Evolutionary conservation across 176 grass and related monocot genomes (phyloP).

Genomic region (Aegilops sharonensis): DNA sequence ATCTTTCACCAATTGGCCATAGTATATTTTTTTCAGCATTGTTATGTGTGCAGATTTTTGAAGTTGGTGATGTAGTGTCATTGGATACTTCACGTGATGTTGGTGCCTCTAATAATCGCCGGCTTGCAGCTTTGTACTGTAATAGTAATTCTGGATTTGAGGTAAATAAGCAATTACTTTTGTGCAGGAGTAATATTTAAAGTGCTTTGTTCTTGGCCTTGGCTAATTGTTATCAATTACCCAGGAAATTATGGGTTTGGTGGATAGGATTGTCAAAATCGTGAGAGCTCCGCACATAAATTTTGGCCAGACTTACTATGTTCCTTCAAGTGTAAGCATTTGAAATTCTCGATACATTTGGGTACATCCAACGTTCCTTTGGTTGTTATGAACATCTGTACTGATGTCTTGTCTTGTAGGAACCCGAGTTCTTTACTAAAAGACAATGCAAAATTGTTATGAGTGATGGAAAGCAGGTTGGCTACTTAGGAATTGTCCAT

Average conservation of each 20-base stretch:
- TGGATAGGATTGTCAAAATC: slow-evolving; percentile 88
- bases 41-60: slow-evolving; percentile 68
- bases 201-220: slow-evolving; percentile 15
- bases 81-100: slow-evolving; percentile 62
- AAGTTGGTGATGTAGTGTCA: slow-evolving; percentile 81
- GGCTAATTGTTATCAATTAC: slow-evolving; percentile 17
- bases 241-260: slow-evolving; percentile 95
- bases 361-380: slow-evolving; percentile 16
- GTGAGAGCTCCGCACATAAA: slow-evolving; percentile 48
- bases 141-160: slow-evolving; percentile 88
- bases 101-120: slow-evolving; percentile 84
- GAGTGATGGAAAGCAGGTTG: slow-evolving; percentile 66
- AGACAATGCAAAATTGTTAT: slow-evolving; percentile 82
- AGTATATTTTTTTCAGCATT: slow-evolving; percentile 21
- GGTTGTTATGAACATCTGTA: slow-evolving; percentile 2
- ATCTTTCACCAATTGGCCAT: background rate
- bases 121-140: slow-evolving; percentile 87
- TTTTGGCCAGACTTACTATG: slow-evolving; percentile 55
- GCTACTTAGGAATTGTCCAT: slow-evolving; percentile 85
- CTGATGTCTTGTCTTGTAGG: slow-evolving; percentile 44
- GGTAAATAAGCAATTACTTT: slow-evolving; percentile 42
- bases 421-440: slow-evolving; percentile 87
- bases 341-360: background rate
- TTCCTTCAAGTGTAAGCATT: slow-evolving; percentile 69
- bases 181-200: background rate